Percentiles rank a stretch among this genome's conserved stretches.
Evolutionary conservation across 352 stramenopile species (phyloP).

Genomic region (Lagenidium sp.): DNA sequence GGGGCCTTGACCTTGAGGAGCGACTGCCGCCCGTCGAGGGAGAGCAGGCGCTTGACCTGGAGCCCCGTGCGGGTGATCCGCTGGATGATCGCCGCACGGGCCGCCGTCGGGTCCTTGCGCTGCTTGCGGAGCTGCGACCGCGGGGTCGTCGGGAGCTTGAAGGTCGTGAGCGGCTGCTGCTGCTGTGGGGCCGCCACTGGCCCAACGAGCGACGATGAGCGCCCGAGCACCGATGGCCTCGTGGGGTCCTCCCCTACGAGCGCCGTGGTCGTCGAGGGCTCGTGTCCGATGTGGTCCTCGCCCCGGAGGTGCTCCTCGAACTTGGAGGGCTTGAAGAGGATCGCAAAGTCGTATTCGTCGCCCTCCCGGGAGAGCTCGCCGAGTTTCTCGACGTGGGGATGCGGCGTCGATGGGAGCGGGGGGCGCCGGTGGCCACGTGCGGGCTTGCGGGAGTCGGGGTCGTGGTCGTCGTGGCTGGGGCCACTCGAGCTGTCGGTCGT

Average conservation of each 20-base stretch:
- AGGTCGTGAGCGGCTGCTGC: no score
- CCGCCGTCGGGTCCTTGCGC: neutral
- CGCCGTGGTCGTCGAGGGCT: neutral
- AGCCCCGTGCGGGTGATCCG: constrained; percentile 54
- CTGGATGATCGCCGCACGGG: constrained; percentile 29
- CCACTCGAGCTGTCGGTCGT: neutral
- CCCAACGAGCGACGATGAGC: no score
- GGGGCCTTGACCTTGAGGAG: constrained; percentile 73
- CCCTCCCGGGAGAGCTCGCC: constrained; percentile 59
- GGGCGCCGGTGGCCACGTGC: neutral
- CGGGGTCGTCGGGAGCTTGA: neutral
- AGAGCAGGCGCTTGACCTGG: constrained; percentile 61
- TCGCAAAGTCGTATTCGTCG: constrained; percentile 80
- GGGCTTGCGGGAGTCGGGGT: neutral
- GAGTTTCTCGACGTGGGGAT: constrained; percentile 21
- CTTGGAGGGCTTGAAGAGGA: constrained; percentile 69
- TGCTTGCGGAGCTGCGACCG: neutral
- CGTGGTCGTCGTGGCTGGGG: neutral
- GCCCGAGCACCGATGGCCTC: neutral
- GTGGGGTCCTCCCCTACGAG: neutral
- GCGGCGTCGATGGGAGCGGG: neutral
- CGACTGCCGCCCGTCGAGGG: constrained; percentile 63
- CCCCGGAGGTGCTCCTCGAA: constrained; percentile 20
- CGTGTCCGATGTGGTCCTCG: neutral
- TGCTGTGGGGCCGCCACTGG: no score